phyloP scores from a whole-genome alignment of 1,284 basidiomycete species.

The Moesziomyces antarcticus region DNA sequence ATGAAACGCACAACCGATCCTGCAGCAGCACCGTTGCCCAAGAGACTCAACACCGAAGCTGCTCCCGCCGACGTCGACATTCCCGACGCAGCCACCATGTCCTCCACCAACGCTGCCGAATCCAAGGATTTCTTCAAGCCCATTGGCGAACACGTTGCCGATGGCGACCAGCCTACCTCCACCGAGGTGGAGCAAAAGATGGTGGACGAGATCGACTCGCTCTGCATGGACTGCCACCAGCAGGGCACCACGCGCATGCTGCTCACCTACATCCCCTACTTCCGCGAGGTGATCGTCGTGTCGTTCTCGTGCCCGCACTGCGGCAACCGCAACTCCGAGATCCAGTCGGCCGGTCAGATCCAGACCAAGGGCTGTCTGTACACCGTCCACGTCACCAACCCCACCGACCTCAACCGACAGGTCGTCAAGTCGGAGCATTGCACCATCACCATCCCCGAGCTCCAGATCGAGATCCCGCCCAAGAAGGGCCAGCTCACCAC shows the following conservation, averaged over 20 bases:
- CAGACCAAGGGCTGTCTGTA: conserved; percentile 75
- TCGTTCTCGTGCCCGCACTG: conserved; percentile 96
- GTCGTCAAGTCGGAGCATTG: conserved; percentile 89
- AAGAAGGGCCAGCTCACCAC: conserved; percentile 92
- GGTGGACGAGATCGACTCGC: conserved; percentile 76
- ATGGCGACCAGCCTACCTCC: conserved; percentile 12
- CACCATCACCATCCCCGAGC: conserved; percentile 85
- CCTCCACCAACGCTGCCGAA: conserved; percentile 11
- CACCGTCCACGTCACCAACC: conserved; percentile 80
- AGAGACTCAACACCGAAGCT: conserved; percentile 38
- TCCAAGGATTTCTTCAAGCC: conserved; percentile 56
- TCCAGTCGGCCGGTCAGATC: conserved; percentile 89
- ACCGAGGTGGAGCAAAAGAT: conserved; percentile 46
- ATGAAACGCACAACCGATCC: conserved; percentile 47
- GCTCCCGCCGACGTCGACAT: conserved; percentile 28
- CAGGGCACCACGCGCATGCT: conserved; percentile 93
- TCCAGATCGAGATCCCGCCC: conserved; percentile 86
- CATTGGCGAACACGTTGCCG: conserved; percentile 52
- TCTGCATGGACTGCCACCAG: conserved; percentile 93
- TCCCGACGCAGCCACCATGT: conserved; percentile 36
- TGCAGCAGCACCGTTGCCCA: conserved; percentile 30
- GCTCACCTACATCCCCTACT: conserved; percentile 94
- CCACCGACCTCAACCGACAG: conserved; percentile 87
- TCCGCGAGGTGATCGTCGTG: conserved; percentile 94
- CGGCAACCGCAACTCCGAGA: conserved; percentile 89